These are phyloP conservation scores for Mycena epipterygia DNA, from an alignment of 768 basidiomycete species.

Conservation along the genomic window DNA sequence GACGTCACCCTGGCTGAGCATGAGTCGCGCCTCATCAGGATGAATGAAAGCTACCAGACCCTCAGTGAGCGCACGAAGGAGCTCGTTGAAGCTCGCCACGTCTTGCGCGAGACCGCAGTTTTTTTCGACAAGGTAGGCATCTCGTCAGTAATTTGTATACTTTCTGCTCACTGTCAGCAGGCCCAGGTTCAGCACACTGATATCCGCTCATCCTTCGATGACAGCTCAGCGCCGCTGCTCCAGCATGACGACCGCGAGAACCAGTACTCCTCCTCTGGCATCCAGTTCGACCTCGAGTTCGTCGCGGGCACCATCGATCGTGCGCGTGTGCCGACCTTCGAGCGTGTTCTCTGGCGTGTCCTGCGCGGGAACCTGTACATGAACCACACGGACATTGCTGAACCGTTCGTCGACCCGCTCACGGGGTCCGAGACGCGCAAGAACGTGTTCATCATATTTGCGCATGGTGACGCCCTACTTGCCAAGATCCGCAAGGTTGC, in stretches of 20 bases:
- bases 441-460: constrained; percentile 99
- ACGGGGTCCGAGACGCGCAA: constrained; percentile 91
- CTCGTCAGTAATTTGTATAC: neutral
- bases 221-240: constrained; percentile 90
- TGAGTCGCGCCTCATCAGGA: constrained; percentile 85
- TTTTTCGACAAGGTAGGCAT: constrained; percentile 88
- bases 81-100: constrained; percentile 93
- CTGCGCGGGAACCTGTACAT: constrained; percentile 98
- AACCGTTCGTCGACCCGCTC: constrained; percentile 91
- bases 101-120: constrained; percentile 93
- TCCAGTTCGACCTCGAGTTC: constrained; percentile 95
- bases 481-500: constrained; percentile 98
- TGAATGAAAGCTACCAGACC: constrained; percentile 95
- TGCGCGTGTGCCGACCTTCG: constrained; percentile 90
- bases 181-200: constrained; percentile 84
- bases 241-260: constrained; percentile 91
- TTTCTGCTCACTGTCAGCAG: constrained; percentile 53
- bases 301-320: constrained; percentile 98
- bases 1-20: constrained; percentile 90
- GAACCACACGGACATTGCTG: constrained; percentile 96
- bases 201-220: constrained; percentile 92
- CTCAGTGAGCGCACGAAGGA: constrained; percentile 89
- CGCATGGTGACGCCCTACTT: constrained; percentile 92
- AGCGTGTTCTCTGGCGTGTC: constrained; percentile 98
- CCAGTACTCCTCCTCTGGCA: constrained; percentile 61